Evolutionary conservation across 208 protist species (phyloP).

Genomic region (Trypanosomatidae sp.): DNA sequence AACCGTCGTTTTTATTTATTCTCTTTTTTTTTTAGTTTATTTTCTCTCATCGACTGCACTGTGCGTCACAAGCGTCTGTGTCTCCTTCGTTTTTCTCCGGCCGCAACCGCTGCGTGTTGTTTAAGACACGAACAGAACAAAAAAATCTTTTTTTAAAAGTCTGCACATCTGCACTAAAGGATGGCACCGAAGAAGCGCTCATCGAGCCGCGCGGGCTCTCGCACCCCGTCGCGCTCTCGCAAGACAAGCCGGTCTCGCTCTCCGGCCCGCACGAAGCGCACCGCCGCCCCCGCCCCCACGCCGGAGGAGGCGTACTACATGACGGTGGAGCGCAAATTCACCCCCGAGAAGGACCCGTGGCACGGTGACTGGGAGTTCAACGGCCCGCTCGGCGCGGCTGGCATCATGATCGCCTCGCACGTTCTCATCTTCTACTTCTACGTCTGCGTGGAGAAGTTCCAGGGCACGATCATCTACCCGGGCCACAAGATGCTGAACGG

Average conservation of each 20-base stretch:
- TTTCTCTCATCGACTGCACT: no score
- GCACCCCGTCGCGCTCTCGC: slow-evolving; percentile 23
- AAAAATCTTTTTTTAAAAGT: no score
- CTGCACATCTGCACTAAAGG: no score
- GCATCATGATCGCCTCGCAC: slow-evolving; percentile 93
- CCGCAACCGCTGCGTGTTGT: no score
- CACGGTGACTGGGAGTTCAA: slow-evolving; percentile 83
- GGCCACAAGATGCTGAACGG: no score
- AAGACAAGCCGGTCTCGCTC: slow-evolving; percentile 22
- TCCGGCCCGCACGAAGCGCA: no score
- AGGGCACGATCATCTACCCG: slow-evolving; percentile 85
- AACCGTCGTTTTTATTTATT: no score
- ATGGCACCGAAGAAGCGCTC: slow-evolving; percentile 50
- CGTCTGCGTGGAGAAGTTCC: slow-evolving; percentile 71
- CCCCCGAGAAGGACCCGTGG: slow-evolving; percentile 82
- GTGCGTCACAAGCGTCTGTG: no score
- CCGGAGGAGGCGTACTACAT: slow-evolving; percentile 59
- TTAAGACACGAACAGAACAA: no score
- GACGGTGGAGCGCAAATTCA: slow-evolving; percentile 56
- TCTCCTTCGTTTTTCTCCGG: no score
- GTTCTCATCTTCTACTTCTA: slow-evolving; percentile 91
- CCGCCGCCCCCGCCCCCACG: no score
- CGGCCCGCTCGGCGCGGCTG: slow-evolving; percentile 63
- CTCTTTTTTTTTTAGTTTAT: no score
- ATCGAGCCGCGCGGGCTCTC: slow-evolving; percentile 26